Conservation (phyloP, 192 early-diverging fungal genomes). For the Coemansia sp. region DNA sequence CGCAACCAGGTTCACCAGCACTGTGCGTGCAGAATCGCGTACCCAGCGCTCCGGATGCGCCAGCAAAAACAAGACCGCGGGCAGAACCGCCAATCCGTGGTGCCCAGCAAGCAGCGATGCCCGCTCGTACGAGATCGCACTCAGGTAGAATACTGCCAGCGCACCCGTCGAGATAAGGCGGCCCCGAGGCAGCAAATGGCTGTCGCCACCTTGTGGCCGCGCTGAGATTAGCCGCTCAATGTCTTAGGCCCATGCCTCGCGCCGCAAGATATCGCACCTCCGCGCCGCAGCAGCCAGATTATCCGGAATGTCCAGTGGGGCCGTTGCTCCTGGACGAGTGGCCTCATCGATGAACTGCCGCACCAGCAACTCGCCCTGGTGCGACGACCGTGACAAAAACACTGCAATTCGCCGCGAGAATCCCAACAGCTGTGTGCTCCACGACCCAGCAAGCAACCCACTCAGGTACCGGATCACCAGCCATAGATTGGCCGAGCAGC, state of each 20-base stretch:
- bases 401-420: conserved; percentile 34
- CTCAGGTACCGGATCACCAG: conserved; percentile 26
- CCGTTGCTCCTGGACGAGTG: conserved; percentile 8
- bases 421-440: conserved; percentile 22
- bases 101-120: conserved; percentile 11
- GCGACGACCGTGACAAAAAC: conserved; percentile 36
- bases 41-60: conserved; percentile 39
- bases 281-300: not conserved
- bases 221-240: conserved; percentile 9
- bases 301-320: conserved; percentile 8
- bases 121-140: conserved; percentile 40
- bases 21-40: conserved; percentile 35
- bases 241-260: conserved; percentile 31
- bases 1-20: conserved; percentile 34
- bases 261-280: conserved; percentile 4
- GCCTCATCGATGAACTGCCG: conserved; percentile 18
- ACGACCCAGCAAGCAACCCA: conserved; percentile 11
- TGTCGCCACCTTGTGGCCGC: not conserved
- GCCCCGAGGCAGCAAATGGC: not conserved
- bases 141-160: conserved; percentile 34
- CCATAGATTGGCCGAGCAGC: conserved; percentile 17
- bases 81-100: conserved; percentile 16
- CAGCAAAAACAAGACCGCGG: conserved; percentile 26
- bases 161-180: conserved; percentile 22
- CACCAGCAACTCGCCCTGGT: conserved; percentile 29